These are phyloP conservation scores for Puccinia hordei DNA, from an alignment of 1,284 basidiomycete genomes.

Conservation along the genomic window DNA sequence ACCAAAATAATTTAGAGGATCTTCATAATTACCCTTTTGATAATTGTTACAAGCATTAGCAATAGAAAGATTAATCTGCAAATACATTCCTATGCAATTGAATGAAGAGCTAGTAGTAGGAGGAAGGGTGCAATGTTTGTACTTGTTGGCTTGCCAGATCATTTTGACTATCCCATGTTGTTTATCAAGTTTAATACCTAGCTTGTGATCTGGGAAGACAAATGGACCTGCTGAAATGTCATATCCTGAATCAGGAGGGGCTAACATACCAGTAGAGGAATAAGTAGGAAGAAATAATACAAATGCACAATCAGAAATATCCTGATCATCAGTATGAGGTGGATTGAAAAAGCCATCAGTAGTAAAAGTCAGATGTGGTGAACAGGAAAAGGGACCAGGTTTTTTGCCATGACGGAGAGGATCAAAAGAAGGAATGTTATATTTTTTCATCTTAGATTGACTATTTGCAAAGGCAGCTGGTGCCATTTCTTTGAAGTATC, in stretches of 20 bases:
- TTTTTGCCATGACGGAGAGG: neutral
- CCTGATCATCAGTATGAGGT: neutral
- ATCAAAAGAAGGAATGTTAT: neutral
- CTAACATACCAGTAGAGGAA: neutral
- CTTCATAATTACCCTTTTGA: neutral
- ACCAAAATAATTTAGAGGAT: conserved; percentile 1
- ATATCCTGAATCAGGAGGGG: neutral
- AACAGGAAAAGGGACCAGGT: neutral
- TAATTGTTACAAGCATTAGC: neutral
- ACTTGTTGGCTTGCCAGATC: neutral
- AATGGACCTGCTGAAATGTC: neutral
- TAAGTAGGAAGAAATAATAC: conserved; percentile 1
- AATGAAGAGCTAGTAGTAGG: neutral
- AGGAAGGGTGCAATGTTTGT: neutral
- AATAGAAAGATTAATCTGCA: neutral
- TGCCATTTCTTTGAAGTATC: neutral
- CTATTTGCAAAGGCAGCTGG: neutral
- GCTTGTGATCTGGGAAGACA: neutral
- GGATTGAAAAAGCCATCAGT: conserved; percentile 5
- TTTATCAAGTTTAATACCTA: neutral
- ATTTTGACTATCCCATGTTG: neutral
- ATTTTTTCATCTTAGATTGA: neutral
- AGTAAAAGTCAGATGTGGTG: neutral
- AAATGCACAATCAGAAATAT: neutral
- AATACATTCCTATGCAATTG: neutral